Evolutionary conservation across 208 protist species (phyloP).

Genomic region (Kentomonas sorsogonicus): DNA sequence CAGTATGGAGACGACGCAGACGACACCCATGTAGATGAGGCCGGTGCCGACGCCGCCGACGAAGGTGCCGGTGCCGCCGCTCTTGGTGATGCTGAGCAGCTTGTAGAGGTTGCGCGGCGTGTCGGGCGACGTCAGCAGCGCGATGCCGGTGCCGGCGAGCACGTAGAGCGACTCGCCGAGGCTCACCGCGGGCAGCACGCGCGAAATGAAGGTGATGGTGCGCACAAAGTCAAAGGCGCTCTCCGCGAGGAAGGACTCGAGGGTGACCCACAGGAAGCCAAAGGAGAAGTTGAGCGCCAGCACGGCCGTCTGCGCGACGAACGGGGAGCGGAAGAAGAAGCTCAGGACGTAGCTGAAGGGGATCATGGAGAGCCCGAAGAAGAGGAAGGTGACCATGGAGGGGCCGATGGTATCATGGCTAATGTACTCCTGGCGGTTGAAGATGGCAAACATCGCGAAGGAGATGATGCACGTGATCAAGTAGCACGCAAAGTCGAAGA

Average conservation of each 20-base stretch:
- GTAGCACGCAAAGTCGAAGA: conserved; percentile 69
- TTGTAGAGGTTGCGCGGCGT: conserved; percentile 31
- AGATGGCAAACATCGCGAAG: conserved; percentile 64
- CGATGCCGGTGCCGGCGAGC: conserved; percentile 44
- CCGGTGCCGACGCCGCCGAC: conserved; percentile 60
- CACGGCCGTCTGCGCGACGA: conserved; percentile 66
- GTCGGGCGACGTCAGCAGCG: conserved; percentile 37
- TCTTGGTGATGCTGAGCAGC: conserved; percentile 22
- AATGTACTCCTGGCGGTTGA: conserved; percentile 65
- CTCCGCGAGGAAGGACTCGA: conserved; percentile 56
- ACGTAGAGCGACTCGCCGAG: conserved; percentile 76
- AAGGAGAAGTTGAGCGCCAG: conserved; percentile 78
- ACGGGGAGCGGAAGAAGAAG: conserved; percentile 76
- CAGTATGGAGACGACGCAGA: conserved; percentile 37
- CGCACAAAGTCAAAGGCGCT: conserved; percentile 38
- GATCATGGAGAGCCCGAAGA: conserved; percentile 67
- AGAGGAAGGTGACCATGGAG: conserved; percentile 57
- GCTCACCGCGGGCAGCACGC: conserved; percentile 59
- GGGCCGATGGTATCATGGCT: conserved; percentile 38
- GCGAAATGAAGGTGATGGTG: conserved; percentile 42
- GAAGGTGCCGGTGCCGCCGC: conserved; percentile 18
- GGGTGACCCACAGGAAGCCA: conserved; percentile 76
- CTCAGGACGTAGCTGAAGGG: conserved; percentile 67
- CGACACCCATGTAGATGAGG: conserved; percentile 71
- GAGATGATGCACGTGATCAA: conserved; percentile 50